phyloP scores from a whole-genome alignment of 108 stramenopile species.

The Chaetoceros muelleri region DNA sequence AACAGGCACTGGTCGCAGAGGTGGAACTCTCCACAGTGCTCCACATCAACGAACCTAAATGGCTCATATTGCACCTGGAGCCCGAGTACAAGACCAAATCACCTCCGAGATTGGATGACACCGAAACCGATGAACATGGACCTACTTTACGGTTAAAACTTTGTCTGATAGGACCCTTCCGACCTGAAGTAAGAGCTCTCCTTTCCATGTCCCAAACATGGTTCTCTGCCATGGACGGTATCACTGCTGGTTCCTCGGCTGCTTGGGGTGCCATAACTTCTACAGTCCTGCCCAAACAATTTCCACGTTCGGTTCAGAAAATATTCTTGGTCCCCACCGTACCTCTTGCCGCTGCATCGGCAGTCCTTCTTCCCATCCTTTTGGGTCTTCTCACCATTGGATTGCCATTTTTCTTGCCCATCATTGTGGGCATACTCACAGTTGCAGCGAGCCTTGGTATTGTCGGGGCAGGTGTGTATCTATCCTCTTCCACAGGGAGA shows the following conservation, averaged over 20 bases:
- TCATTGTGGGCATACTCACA: conserved; percentile 20
- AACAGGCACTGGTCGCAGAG: neutral
- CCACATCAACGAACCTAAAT: neutral
- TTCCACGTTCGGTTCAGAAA: conserved; percentile 28
- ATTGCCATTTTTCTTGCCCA: conserved; percentile 65
- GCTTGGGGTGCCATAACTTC: neutral
- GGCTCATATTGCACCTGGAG: neutral
- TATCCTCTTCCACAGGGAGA: conserved; percentile 45
- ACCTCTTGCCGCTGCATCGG: conserved; percentile 36
- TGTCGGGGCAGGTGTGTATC: conserved; percentile 29
- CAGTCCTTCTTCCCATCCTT: conserved; percentile 41
- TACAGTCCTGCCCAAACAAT: conserved; percentile 7
- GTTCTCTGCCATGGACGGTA: conserved; percentile 47
- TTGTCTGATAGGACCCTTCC: conserved; percentile 50
- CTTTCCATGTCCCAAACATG: conserved; percentile 37
- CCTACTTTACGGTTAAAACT: conserved; percentile 66
- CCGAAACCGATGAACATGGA: conserved; percentile 7
- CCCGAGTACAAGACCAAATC: neutral
- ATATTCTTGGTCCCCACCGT: conserved; percentile 46
- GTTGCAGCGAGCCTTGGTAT: conserved; percentile 1
- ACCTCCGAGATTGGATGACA: neutral
- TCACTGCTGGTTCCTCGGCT: conserved; percentile 22
- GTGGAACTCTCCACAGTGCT: neutral
- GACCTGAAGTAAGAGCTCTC: conserved; percentile 59
- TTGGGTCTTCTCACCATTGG: conserved; percentile 41